These are phyloP conservation scores for Pichia heedii DNA, from an alignment of 805 yeast species.

Conservation along the genomic window DNA sequence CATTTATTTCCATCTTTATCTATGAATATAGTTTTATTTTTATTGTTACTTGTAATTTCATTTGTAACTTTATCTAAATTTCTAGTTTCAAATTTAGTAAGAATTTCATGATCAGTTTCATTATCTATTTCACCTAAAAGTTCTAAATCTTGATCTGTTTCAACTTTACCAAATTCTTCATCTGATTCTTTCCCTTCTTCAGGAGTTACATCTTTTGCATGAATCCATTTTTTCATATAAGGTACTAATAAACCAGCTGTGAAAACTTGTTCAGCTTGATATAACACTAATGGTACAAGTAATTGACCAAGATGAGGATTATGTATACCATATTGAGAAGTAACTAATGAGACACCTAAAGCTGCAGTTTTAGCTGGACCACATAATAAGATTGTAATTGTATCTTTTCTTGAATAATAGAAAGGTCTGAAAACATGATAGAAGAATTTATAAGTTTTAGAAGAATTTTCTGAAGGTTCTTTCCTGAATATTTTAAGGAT, in stretches of 20 bases:
- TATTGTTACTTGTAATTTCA: no score
- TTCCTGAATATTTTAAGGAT: slow-evolving; percentile 34
- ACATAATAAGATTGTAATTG: slow-evolving; percentile 74
- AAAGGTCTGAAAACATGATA: slow-evolving; percentile 50
- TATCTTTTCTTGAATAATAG: slow-evolving; percentile 60
- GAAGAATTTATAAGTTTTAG: slow-evolving; percentile 36
- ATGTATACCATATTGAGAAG: slow-evolving; percentile 51
- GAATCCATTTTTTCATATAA: slow-evolving; percentile 63
- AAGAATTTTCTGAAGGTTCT: slow-evolving; percentile 38
- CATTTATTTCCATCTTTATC: neutral
- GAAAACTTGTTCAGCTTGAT: slow-evolving; percentile 81
- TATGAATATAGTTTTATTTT: no score
- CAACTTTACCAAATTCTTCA: neutral
- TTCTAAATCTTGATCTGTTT: neutral
- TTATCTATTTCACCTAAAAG: neutral
- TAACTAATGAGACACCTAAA: slow-evolving; percentile 73
- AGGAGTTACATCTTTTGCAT: slow-evolving; percentile 8
- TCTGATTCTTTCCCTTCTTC: neutral
- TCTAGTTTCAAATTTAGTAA: neutral
- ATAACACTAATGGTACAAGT: slow-evolving; percentile 74
- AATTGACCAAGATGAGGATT: slow-evolving; percentile 58
- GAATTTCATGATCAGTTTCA: no score
- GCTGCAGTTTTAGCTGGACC: slow-evolving; percentile 95
- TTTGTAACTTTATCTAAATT: neutral
- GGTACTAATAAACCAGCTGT: slow-evolving; percentile 67